Percentiles rank a stretch among this genome's conserved stretches.
Conservation (phyloP, 768 basidiomycete genomes). For the Lentinula sp. region DNA sequence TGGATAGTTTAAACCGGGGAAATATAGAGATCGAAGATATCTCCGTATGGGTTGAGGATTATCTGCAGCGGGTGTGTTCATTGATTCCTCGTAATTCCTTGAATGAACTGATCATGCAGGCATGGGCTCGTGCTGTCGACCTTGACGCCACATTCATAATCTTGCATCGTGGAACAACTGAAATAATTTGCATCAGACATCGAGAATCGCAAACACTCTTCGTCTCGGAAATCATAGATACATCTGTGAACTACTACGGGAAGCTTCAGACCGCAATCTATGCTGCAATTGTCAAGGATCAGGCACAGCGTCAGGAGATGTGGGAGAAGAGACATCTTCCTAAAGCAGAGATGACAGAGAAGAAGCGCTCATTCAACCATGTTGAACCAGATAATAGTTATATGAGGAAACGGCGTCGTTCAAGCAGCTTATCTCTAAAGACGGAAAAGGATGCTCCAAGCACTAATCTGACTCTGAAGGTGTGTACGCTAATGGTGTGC, state of each 20-base stretch:
- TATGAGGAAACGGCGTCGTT: background rate
- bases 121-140: conserved; percentile 2
- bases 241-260: background rate
- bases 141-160: conserved; percentile 2
- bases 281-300: background rate
- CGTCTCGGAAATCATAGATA: conserved; percentile 3
- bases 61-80: background rate
- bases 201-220: conserved; percentile 2
- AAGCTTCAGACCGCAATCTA: background rate
- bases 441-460: background rate
- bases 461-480: background rate
- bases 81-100: background rate
- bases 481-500: background rate
- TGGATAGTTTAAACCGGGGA: background rate
- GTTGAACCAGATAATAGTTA: background rate
- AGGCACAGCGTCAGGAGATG: background rate
- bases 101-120: background rate
- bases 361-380: background rate
- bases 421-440: background rate
- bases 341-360: background rate
- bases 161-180: background rate
- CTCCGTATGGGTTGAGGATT: background rate
- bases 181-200: background rate
- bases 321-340: background rate
- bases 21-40: background rate